Base-by-base conservation (phyloP, 1,139 yeast species). In the Blastobotrys raffinosifermentans region DNA sequence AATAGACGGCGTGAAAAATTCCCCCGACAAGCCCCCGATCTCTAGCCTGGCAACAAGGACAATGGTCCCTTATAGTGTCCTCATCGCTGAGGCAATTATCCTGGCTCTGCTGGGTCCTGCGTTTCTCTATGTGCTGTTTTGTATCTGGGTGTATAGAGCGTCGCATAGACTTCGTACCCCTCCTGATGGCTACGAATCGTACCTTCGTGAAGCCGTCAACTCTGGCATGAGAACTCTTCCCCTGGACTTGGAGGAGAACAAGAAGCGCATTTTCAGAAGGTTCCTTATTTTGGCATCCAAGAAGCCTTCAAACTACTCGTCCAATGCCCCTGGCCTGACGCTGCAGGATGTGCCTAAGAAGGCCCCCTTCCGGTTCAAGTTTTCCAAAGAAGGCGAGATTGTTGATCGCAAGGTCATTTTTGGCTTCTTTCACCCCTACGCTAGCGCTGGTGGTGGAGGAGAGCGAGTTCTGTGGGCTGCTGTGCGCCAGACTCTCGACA, bases 391-490 rank as follows among this genome's bases (percentile, higher is more conserved):
- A 26, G 50, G 47, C 56, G 40, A 35, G 25, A 35, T 39, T 15
- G 46, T 31, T 44, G 55, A 50, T 27, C 61, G 81, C 30, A 65
- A 57, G 35, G 47, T 67, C 14, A 57, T 85, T 14, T 81, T 67
- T 53, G 99, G 97, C 4, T 89, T 84, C 55, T 87, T 91, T 67
- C 99, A 93, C 61, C 98, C 98, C 0, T 84, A 81, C 51, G 89
- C 96, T 47, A 85, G 85, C 57, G 93, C 95, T 32, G 96, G 95
- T 26, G 98, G 98, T 14, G 99, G 99, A 26, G 99, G 99, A 17
- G 99, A 93, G 59, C 73, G 94, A 36, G 98, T 93, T 0, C 67
- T 93, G 32, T 93, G 98, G 98, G 87, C 85, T 40, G 96, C 96
- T 0, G 85, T 91, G 4, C 71, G 75, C 48, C 72, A 81, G 18